Conservation (phyloP, 345 rosid genomes). For the Citrus reticulata region DNA sequence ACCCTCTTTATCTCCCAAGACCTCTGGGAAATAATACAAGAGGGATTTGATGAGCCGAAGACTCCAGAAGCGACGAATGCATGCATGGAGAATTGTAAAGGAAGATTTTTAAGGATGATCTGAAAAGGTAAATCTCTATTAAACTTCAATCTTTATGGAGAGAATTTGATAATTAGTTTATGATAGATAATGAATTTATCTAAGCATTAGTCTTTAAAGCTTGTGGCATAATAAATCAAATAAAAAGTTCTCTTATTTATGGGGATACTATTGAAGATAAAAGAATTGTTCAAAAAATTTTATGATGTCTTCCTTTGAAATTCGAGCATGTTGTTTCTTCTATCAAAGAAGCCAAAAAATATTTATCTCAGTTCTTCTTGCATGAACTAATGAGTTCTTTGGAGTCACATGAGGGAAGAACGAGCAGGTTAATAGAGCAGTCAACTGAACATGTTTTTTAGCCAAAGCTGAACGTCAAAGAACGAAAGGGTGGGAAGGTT, state of each 20-base stretch:
- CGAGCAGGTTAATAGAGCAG: not conserved
- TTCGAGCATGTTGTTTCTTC: not conserved
- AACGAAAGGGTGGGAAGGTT: not conserved
- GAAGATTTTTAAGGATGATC: not conserved
- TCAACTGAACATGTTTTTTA: not conserved
- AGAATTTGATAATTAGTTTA: not conserved
- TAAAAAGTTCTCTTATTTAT: not conserved
- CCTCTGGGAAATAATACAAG: not conserved
- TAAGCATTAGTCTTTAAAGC: not conserved
- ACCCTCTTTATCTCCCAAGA: not conserved
- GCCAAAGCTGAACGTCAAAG: not conserved
- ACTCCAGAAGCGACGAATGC: not conserved
- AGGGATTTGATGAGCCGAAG: not conserved
- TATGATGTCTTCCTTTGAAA: not conserved
- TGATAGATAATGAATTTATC: not conserved
- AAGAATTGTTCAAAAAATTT: not conserved
- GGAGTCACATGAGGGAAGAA: not conserved
- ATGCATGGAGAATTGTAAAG: not conserved
- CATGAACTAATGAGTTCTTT: not conserved
- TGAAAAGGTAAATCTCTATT: not conserved
- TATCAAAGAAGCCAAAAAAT: not conserved
- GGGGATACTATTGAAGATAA: not conserved
- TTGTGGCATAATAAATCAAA: not conserved
- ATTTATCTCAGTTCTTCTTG: not conserved
- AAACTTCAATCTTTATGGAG: not conserved